Base-by-base conservation (phyloP, 768 basidiomycete species). In the Lactarius hatsudake region DNA sequence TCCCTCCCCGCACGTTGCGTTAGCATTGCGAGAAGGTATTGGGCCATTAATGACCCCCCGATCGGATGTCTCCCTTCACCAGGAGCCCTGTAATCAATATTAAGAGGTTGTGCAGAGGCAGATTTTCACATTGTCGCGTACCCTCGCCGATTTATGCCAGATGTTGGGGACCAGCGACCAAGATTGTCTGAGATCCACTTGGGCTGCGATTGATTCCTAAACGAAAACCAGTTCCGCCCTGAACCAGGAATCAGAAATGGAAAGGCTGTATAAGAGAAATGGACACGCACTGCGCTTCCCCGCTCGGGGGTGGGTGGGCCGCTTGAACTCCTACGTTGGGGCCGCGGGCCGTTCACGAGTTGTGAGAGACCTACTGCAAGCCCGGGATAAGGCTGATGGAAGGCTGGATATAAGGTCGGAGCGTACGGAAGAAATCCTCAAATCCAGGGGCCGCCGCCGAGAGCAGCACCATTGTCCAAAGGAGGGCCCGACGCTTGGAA, bases 1-100 rank as follows among this genome's bases (percentile, higher is more conserved):
- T 81, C 79, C 40, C 81, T 77, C 61, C 74, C 62, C 53, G 71
- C 36, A 81, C 76, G 61, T 72, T 76, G 68, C 56, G 75, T 82
- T 53, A 92, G 79, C 66, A 91, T 75, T 3, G 87, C 79, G 75
- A 90, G 79, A 2, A 93, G 78, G 75, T 92, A 92, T 71, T 90
- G 90, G 0, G 86, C 84, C 86, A 92, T 86, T 32, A 90, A 70
- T 7, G 83, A 80, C 2, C 87, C 87, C 20, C 81, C 80, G 48
- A 90, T 90, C 74, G 59, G 59, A 7, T 75, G 75, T 17, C 76
- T 72, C 3, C 74, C 63, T 28, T 72, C 64, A 32, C 61, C 34
- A 48, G 63, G 60, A 9, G 30, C 48, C n/a, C 59, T 84, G 83
- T 9, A 83, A 74, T 1, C 8, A 38, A 58, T 74, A 66, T 36